These are phyloP conservation scores for Serendipita sp. DNA, from an alignment of 768 basidiomycete genomes.

Conservation along the genomic window DNA sequence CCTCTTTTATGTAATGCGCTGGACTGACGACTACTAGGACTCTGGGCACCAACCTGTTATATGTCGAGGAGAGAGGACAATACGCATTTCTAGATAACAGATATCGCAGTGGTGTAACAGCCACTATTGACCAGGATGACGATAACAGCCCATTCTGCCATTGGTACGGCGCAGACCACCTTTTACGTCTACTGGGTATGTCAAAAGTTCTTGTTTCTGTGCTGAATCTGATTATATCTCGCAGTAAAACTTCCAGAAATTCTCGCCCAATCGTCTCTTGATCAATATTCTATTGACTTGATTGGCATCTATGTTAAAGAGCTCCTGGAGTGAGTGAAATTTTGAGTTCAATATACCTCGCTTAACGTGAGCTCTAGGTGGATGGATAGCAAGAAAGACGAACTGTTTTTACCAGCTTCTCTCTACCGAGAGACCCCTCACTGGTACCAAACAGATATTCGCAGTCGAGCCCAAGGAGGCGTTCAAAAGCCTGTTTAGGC, in stretches of 20 bases:
- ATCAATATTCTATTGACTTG: not conserved
- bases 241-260: not conserved
- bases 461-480: not conserved
- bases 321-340: not conserved
- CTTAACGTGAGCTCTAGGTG: not conserved
- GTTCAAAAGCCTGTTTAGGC: not conserved
- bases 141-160: not conserved
- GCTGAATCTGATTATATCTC: not conserved
- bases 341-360: not conserved
- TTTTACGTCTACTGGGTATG: not conserved
- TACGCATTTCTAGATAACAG: slow-evolving; percentile 3
- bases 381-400: not conserved
- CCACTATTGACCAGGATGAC: not conserved
- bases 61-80: not conserved
- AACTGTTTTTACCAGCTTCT: not conserved
- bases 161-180: not conserved
- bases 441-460: not conserved
- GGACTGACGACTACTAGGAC: not conserved
- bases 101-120: not conserved
- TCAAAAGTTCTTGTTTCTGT: not conserved
- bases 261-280: not conserved
- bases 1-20: not conserved
- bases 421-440: not conserved
- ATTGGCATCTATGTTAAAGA: not conserved
- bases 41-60: not conserved